Percentiles rank a stretch among this genome's conserved stretches.
Conservation (phyloP, 2,329 filamentous ascomycete species). For the Penicillium sp. region DNA sequence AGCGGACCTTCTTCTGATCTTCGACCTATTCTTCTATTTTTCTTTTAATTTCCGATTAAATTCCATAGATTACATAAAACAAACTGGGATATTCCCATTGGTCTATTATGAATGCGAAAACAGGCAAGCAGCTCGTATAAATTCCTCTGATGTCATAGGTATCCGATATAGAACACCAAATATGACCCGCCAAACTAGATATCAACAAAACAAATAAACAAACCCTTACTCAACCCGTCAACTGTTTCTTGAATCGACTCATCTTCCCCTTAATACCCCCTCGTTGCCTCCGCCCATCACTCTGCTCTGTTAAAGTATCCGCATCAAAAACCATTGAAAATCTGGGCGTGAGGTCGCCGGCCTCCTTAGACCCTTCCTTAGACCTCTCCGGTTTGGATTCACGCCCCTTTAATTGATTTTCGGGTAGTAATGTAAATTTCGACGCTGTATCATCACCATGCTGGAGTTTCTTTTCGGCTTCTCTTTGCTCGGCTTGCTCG, state of each 20-base stretch:
- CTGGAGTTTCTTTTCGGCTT: no score
- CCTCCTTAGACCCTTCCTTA: no score
- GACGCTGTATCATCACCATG: no score
- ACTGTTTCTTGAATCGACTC: not conserved
- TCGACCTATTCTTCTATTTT: constrained; percentile 6
- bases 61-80: no score
- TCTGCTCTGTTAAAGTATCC: not conserved
- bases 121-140: not conserved
- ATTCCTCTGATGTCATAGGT: not conserved
- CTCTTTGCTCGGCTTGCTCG: no score
- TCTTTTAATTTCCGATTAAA: not conserved
- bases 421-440: no score
- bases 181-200: not conserved
- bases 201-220: not conserved
- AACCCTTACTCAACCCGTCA: not conserved
- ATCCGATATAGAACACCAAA: not conserved
- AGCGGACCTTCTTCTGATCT: constrained; percentile 27
- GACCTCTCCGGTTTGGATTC: not conserved
- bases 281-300: not conserved
- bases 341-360: not conserved
- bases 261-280: not conserved
- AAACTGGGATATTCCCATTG: not conserved
- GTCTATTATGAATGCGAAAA: not conserved
- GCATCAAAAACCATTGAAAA: not conserved
- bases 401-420: no score